A percentile compares a stretch with the other conserved stretches of the same genome.
Evolutionary conservation across 1,139 yeast species (phyloP).

Genomic region (Candida sanyaensis): DNA sequence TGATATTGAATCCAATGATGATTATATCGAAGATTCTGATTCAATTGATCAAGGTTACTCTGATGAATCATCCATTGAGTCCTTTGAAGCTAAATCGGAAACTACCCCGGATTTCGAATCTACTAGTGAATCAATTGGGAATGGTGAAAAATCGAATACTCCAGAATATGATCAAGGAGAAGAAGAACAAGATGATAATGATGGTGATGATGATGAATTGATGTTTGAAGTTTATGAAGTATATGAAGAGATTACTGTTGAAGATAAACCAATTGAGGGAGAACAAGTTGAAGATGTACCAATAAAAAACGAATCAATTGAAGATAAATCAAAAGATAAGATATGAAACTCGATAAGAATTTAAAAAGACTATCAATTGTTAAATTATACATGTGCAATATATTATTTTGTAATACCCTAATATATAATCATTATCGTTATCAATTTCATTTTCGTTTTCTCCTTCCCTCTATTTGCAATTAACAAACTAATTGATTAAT

Average conservation of each 20-base stretch:
- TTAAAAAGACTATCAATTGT: not conserved
- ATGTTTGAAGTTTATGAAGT: not conserved
- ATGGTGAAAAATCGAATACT: not conserved
- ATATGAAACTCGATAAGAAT: not conserved
- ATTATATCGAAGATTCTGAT: not conserved
- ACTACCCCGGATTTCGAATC: not conserved
- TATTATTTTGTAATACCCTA: not conserved
- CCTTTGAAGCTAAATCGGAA: not conserved
- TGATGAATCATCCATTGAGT: not conserved
- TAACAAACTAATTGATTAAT: not conserved
- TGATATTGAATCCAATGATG: conserved; percentile 3
- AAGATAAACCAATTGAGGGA: not conserved
- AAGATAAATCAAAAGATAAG: not conserved
- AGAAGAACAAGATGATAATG: conserved; percentile 1
- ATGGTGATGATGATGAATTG: not conserved
- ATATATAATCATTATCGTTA: too few relatives aligned
- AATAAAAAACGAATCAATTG: not conserved
- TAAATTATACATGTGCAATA: not conserved
- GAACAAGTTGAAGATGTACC: not conserved
- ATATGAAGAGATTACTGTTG: not conserved
- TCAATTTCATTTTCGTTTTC: not conserved
- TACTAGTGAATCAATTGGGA: not conserved
- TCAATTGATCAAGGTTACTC: not conserved
- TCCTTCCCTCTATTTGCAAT: not conserved
- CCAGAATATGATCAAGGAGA: not conserved